phyloP scores from a whole-genome alignment of 345 rosid genomes.

The Corchorus capsularis region DNA sequence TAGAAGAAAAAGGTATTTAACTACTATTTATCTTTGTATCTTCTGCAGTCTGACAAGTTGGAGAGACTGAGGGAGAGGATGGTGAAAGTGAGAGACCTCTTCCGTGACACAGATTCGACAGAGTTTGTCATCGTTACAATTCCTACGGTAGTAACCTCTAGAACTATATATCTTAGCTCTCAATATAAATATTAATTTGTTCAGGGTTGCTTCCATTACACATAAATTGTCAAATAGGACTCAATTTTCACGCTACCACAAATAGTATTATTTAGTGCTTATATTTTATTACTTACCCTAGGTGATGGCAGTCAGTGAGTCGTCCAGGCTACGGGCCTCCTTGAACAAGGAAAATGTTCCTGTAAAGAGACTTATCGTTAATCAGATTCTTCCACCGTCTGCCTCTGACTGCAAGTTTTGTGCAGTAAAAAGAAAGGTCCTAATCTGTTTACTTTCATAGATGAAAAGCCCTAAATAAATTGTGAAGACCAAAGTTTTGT shows the following conservation, averaged over 20 bases:
- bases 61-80: slow-evolving; percentile 89
- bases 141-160: slow-evolving; percentile 64
- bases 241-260: background rate
- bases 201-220: background rate
- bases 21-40: slow-evolving; percentile 7
- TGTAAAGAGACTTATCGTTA: slow-evolving; percentile 82
- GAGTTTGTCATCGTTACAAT: slow-evolving; percentile 95
- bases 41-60: slow-evolving; percentile 73
- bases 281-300: slow-evolving; percentile 23
- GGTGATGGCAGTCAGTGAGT: slow-evolving; percentile 97
- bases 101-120: slow-evolving; percentile 84
- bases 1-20: no score
- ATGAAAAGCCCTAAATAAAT: background rate
- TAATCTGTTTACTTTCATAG: slow-evolving; percentile 1
- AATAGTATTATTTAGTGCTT: background rate
- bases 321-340: slow-evolving; percentile 80
- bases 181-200: background rate
- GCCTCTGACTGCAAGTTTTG: slow-evolving; percentile 95
- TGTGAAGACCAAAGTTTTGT: no score
- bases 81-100: slow-evolving; percentile 97
- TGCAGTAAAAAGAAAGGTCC: slow-evolving; percentile 94
- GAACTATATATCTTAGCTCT: slow-evolving; percentile 6
- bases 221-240: background rate
- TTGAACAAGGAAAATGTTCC: slow-evolving; percentile 90
- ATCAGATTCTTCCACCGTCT: slow-evolving; percentile 94